Evolutionary conservation across 2,329 filamentous ascomycete species (phyloP), one percentile per base, ranked within the genome.

Genomic region (Chrysoporthe cubensis): DNA sequence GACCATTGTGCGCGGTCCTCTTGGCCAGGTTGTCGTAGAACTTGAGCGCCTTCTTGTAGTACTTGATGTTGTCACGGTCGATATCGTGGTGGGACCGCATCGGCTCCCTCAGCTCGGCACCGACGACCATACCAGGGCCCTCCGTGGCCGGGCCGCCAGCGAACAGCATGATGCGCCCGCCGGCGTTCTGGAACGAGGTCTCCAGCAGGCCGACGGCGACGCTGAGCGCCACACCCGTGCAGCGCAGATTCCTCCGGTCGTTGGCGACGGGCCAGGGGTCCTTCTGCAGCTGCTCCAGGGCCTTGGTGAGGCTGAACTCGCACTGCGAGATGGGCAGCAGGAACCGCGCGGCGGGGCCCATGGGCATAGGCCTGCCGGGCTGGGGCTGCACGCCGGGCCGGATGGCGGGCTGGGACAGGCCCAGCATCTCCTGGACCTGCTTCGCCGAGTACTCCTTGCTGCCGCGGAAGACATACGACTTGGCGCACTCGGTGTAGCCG

Each of bases 371-470:
- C 52, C 93, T 89, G 71, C 93, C 92, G 59, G 92, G 90, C 71
- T 89, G 88, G 71, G 90, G 89, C 68, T 88, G 88, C 80, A 91
- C 88, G 65, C 88, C 89, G 34, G 94, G 93, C 72, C 96, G 89
- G 71, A 93, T 79, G 46, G 89, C 88, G 34, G 91, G 84, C 26
- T 91, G 87, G 60, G 90, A 85, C 65, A 97, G 85, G 40, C 94
- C 96, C 62, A 99, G 90, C 96, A 99, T 99, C 77, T 99, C 96
- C 80, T 98, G 95, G n/a, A 99, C 94, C 78, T 98, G 94, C 82
- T 98, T 98, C 65, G 94, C 92, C n/a, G 90, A 87, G 79, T 99
- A 99, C 76, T 99, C 96, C 84, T 98, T 99, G 84, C 90, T 97
- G 50, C 96, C 96, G 66, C 95, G 89, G 86, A 99, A 99, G 54